These are phyloP conservation scores for Globisporangium spinosum DNA, from an alignment of 352 stramenopile species.

Conservation along the genomic window DNA sequence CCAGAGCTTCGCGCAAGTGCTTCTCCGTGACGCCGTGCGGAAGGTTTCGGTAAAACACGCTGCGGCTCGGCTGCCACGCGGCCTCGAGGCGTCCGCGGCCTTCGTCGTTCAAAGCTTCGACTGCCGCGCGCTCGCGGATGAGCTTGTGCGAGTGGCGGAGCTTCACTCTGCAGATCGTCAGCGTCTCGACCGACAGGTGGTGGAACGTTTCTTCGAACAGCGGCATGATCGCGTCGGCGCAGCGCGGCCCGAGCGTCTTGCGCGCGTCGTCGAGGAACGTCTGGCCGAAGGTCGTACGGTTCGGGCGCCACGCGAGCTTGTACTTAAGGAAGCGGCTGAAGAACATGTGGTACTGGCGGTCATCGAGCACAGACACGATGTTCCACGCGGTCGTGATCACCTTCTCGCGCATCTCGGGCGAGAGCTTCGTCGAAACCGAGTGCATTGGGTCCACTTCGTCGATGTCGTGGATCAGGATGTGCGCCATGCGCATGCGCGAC, in stretches of 20 bases:
- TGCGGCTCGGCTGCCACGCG: constrained; percentile 47
- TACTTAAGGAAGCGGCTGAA: constrained; percentile 86
- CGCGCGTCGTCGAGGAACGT: constrained; percentile 78
- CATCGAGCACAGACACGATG: constrained; percentile 78
- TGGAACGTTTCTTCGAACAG: constrained; percentile 74
- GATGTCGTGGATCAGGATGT: constrained; percentile 83
- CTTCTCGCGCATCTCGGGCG: constrained; percentile 62
- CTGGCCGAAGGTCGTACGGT: constrained; percentile 67
- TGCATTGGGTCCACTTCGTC: constrained; percentile 64
- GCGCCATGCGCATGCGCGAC: constrained; percentile 77
- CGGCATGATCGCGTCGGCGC: constrained; percentile 67
- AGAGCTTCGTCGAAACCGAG: constrained; percentile 55
- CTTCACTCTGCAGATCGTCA: constrained; percentile 84
- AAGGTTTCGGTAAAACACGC: constrained; percentile 82
- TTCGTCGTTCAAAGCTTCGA: constrained; percentile 41
- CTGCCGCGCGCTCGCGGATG: constrained; percentile 42
- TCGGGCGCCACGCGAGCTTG: constrained; percentile 82
- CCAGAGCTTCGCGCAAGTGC: constrained; percentile 60
- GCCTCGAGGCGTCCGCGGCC: constrained; percentile 35
- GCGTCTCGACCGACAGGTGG: constrained; percentile 79
- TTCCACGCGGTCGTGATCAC: constrained; percentile 84
- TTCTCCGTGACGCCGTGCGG: constrained; percentile 59
- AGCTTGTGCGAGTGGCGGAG: constrained; percentile 66
- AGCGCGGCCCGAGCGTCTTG: constrained; percentile 53
- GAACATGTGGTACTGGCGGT: constrained; percentile 86